Percentiles rank a stretch among this genome's conserved stretches.
phyloP scores from a whole-genome alignment of 2,329 filamentous ascomycete species.

The Neonectria sp. region DNA sequence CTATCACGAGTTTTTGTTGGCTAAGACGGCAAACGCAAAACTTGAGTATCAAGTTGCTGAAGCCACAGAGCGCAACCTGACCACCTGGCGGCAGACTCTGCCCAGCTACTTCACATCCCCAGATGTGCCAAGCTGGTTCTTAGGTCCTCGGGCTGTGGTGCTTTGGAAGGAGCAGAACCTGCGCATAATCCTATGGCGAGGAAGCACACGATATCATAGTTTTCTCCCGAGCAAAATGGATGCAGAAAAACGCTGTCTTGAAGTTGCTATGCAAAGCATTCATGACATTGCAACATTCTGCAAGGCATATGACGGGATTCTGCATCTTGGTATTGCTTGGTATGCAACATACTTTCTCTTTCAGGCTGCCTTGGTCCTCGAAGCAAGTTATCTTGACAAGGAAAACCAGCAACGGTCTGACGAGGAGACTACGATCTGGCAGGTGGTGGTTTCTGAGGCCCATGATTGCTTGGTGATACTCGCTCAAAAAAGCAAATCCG shows the following conservation, averaged over 20 bases:
- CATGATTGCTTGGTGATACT: slow-evolving; percentile 22
- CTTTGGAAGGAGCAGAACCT: slow-evolving; percentile 61
- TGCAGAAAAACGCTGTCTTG: slow-evolving; percentile 54
- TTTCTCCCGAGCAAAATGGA: slow-evolving; percentile 40
- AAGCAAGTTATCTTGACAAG: slow-evolving; percentile 36
- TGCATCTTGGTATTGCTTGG: slow-evolving; percentile 56
- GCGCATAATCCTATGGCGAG: slow-evolving; percentile 59
- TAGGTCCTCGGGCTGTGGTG: slow-evolving; percentile 55
- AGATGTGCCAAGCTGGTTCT: slow-evolving; percentile 53
- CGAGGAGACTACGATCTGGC: slow-evolving; percentile 21
- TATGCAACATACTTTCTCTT: slow-evolving; percentile 63
- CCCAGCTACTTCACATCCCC: slow-evolving; percentile 53
- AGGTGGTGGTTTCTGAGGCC: slow-evolving; percentile 21
- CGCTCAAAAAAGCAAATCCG: slow-evolving; percentile 22
- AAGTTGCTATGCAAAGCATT: slow-evolving; percentile 56
- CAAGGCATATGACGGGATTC: slow-evolving; percentile 39
- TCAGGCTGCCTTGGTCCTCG: slow-evolving; percentile 59
- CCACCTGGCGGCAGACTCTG: slow-evolving; percentile 51
- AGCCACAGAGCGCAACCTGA: slow-evolving; percentile 55
- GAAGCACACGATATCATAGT: slow-evolving; percentile 54
- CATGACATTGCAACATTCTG: slow-evolving; percentile 55
- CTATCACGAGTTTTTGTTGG: slow-evolving; percentile 58
- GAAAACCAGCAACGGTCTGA: slow-evolving; percentile 20
- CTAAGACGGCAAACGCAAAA: slow-evolving; percentile 52
- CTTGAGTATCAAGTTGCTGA: slow-evolving; percentile 56